Conservation (phyloP, 768 basidiomycete genomes). For the Favolaschia claudopus region DNA sequence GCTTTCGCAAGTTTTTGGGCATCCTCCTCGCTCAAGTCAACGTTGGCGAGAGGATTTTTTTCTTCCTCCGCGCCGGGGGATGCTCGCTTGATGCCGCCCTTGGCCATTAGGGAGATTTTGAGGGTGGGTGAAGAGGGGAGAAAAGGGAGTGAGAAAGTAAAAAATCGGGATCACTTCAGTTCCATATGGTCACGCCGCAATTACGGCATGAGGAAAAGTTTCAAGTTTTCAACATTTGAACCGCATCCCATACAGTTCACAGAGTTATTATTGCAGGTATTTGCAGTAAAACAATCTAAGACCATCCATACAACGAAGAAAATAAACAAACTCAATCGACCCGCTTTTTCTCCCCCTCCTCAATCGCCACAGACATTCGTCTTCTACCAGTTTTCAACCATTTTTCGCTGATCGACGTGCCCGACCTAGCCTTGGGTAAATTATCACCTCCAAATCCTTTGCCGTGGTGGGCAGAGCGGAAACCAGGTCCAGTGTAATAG, state of each 20-base stretch:
- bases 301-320: conserved; percentile 17
- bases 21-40: conserved; percentile 76
- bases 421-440: conserved; percentile 36
- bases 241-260: too few species aligned
- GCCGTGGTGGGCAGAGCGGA: conserved; percentile 77
- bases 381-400: conserved; percentile 48
- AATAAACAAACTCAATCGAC: conserved; percentile 55
- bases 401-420: conserved; percentile 45
- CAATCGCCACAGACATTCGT: conserved; percentile 70
- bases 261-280: too few species aligned
- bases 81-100: conserved; percentile 73
- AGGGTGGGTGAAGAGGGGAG: conserved; percentile 23
- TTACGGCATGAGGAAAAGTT: too few species aligned
- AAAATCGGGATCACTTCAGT: not conserved
- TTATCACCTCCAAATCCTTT: conserved; percentile 64
- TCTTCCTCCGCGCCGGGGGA: conserved; percentile 82
- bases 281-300: too few species aligned
- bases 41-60: conserved; percentile 70
- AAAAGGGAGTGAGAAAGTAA: conserved; percentile 14
- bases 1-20: conserved; percentile 70
- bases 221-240: too few species aligned
- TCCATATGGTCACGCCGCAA: too few species aligned
- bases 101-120: conserved; percentile 42
- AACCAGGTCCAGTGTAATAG: conserved; percentile 90
- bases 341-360: conserved; percentile 83